Base-by-base conservation (phyloP, 768 basidiomycete species). In the Pilatotrama ljubarskyi region DNA sequence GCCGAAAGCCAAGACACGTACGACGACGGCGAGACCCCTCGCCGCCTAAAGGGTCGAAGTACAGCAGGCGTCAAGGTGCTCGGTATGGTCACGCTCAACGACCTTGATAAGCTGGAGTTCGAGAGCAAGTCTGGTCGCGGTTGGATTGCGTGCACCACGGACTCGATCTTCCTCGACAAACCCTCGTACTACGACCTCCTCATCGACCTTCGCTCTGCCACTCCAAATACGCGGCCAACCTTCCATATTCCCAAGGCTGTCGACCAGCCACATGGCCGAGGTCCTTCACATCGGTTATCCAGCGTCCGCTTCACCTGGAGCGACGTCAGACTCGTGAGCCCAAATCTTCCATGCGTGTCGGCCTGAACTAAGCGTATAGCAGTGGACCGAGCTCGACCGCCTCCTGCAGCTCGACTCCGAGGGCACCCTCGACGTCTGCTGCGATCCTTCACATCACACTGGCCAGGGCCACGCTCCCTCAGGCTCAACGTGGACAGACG, bases 141-240 rank as follows among this genome's bases (percentile, higher is more conserved):
- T 18, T 94, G 91, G 91, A 84, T 93, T 54, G 91, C 91, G 32
- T 93, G 91, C 82, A 71, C 92, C 10, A 92, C 92, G 1, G 92
- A 94, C 63, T 86, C 91, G 9, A 82, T 94, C 17, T 93, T 90
- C 74, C 76, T 93, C 43, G 92, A 94, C 63, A 90, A 87, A 69
- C 87, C 91, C 1, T 75, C 82, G 3, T 84, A 84, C 65, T 94
- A 92, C 67, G 92, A 94, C 69, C 78, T 94, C 14, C 74, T 94
- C 50, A 85, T 94, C 60, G 90, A 94, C 72, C 74, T 93, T 48
- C 89, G 88, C 41, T 86, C 88, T 8, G 81, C 82, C 7, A 83
- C 84, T 15, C 82, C 81, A 17, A 80, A 76, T 68, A 80, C 86
- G 20, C 80, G 87, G 48, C 90, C 90, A 1, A 82, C 83, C 1